Evolutionary conservation across 495 filamentous ascomycete genomes (phyloP), one percentile per base, ranked within the genome.

Genomic region (Hypomontagnella submonticulosa): DNA sequence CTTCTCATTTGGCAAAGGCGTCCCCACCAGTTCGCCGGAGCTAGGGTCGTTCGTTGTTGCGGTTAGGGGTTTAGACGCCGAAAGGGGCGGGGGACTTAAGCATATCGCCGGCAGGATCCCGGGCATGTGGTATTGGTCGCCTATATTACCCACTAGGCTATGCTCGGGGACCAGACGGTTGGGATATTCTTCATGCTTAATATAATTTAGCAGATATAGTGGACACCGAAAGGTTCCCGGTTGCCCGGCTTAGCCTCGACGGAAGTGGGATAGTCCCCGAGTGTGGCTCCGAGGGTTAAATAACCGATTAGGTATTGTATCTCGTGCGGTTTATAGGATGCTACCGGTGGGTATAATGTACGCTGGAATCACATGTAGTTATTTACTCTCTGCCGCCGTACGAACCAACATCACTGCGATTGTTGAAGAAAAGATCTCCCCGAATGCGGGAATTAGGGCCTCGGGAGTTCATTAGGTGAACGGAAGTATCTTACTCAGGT

Each of bases 201-300:
- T 44, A 18, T 34, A 27, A 19, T 13, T 44, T 55, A 43, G 15
- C n/a, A 33, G 23, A 18, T 19, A 42, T 33, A 42, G 44, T 59
- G 46, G 36, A 50, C 34, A 13, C 56, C 44, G 44, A 50, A 12
- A 13, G 56, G 36, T 50, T 33, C n/a, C 56, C 56, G 56, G 43
- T 44, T n/a, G 23, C 20, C 40, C 52, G 12, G 23, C 23, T 12
- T 38, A 19, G 33, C 23, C 11, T 43, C 13, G 13, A 15, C 15
- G 3, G 9, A 43, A 34, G 32, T 16, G 23, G 23, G 23, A 27
- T 27, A 27, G 53, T 57, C 53, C 27, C 53, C 53, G 53, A 57
- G 23, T 8, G 41, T 33, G 30, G n/a, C 20, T 16, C 43, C 18
- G 32, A 15, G 23, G 40, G 13, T 33, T 8, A 46, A 19, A 46